Conservation (phyloP, 2,329 filamentous ascomycete genomes). For the Ceratocystis colombiana region DNA sequence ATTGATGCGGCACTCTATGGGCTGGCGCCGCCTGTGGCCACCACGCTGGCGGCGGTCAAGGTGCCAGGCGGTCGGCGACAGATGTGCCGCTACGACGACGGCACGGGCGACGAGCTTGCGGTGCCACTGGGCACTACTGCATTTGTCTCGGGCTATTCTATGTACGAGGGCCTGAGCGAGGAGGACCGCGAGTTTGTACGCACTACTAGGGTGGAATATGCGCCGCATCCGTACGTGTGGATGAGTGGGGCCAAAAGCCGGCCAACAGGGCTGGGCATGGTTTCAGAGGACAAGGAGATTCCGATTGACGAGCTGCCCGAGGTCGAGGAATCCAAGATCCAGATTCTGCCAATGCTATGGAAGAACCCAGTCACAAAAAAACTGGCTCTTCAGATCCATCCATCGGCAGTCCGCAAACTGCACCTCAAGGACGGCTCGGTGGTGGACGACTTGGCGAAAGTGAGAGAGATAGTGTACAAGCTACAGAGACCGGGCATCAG, state of each 20-base stretch:
- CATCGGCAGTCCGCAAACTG: conserved; percentile 58
- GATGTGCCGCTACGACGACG: conserved; percentile 63
- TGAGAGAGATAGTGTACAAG: conserved; percentile 57
- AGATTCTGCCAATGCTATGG: conserved; percentile 68
- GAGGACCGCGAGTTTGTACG: conserved; percentile 58
- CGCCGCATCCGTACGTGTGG: conserved; percentile 72
- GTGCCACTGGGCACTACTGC: conserved; percentile 68
- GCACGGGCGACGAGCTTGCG: conserved; percentile 51
- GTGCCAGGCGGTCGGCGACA: conserved; percentile 58
- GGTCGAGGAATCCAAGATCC: conserved; percentile 56
- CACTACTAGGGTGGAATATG: conserved; percentile 61
- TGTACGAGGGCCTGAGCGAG: conserved; percentile 57
- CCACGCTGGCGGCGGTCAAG: conserved; percentile 61
- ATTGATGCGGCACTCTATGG: conserved; percentile 70
- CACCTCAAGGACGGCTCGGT: conserved; percentile 56
- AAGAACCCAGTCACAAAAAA: conserved; percentile 60
- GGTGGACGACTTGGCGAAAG: conserved; percentile 56
- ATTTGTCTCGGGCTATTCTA: conserved; percentile 60
- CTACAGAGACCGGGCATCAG: conserved; percentile 64
- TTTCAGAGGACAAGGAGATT: conserved; percentile 56
- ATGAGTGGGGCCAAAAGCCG: conserved; percentile 60
- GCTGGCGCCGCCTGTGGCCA: conserved; percentile 63
- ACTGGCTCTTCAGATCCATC: conserved; percentile 63
- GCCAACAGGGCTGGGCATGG: conserved; percentile 59
- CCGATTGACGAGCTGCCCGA: conserved; percentile 49